Evolutionary conservation across 331 rosid species (phyloP).

Genomic region (Acacia pycnantha): DNA sequence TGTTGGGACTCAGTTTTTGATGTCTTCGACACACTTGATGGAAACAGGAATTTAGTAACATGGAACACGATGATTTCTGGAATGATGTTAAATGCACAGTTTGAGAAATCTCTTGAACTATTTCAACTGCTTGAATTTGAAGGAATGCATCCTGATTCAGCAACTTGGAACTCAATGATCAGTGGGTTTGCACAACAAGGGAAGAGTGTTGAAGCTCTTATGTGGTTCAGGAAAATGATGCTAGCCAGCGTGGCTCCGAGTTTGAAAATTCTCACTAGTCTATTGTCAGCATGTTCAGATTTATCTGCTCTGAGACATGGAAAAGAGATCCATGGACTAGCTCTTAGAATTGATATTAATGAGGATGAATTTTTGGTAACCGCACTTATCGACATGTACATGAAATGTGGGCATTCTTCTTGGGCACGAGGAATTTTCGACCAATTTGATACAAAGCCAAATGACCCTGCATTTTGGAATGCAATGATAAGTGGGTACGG

Average conservation of each 20-base stretch:
- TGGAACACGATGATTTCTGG: slow-evolving; percentile 74
- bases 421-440: slow-evolving; percentile 51
- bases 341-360: slow-evolving; percentile 38
- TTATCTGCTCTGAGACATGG: slow-evolving; percentile 50
- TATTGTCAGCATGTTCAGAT: slow-evolving; percentile 61
- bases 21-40: slow-evolving; percentile 36
- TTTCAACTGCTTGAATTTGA: slow-evolving; percentile 44
- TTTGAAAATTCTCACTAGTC: slow-evolving; percentile 56
- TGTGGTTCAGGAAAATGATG: slow-evolving; percentile 62
- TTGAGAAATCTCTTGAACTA: slow-evolving; percentile 49
- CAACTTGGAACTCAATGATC: slow-evolving; percentile 76
- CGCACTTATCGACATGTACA: slow-evolving; percentile 59
- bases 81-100: slow-evolving; percentile 59
- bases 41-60: slow-evolving; percentile 49
- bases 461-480: slow-evolving; percentile 78
- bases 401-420: slow-evolving; percentile 64
- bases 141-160: slow-evolving; percentile 62
- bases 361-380: slow-evolving; percentile 61
- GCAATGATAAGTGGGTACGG: slow-evolving; percentile 71
- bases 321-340: slow-evolving; percentile 61
- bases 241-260: slow-evolving; percentile 43
- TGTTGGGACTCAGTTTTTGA: slow-evolving; percentile 50
- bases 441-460: slow-evolving; percentile 50
- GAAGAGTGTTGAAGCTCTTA: slow-evolving; percentile 47
- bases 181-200: slow-evolving; percentile 61